Conservation (phyloP, 148 eudicot genomes). For the Vaccinium myrtillus region DNA sequence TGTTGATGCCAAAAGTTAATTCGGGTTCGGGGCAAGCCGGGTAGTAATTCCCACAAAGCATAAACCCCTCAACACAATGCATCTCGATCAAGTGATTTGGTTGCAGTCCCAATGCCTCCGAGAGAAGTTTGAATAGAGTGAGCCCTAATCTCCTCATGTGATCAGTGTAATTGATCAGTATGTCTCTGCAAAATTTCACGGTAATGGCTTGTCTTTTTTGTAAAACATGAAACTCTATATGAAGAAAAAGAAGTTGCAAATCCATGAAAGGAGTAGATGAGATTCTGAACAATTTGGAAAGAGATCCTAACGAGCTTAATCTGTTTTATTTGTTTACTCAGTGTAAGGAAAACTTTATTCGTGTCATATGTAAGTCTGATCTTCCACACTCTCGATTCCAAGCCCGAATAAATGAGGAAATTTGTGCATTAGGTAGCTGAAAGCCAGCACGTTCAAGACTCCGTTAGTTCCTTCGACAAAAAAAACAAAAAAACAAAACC, state of each 20-base stretch:
- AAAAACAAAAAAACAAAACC: too few species aligned
- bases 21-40: constrained; percentile 42
- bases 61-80: constrained; percentile 29
- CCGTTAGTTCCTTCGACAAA: too few species aligned
- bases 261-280: background rate
- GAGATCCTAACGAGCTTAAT: too few species aligned
- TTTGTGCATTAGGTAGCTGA: background rate
- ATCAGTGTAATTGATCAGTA: constrained; percentile 23
- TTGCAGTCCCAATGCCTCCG: constrained; percentile 30
- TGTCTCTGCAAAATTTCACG: constrained; percentile 19
- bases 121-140: background rate
- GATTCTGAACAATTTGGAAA: too few species aligned
- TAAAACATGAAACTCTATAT: background rate
- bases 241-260: background rate
- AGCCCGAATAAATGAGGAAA: background rate
- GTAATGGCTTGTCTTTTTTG: background rate
- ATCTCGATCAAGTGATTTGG: constrained; percentile 30
- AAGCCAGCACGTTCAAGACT: too few species aligned
- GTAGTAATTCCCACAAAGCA: constrained; percentile 26
- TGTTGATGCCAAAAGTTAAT: background rate
- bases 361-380: background rate
- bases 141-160: constrained; percentile 24
- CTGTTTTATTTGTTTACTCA: too few species aligned
- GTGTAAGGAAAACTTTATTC: background rate
- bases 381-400: background rate